Evolutionary conservation across 805 yeast species (phyloP), one percentile per base, ranked within the genome.

Genomic region (Nakazawaea peltata): DNA sequence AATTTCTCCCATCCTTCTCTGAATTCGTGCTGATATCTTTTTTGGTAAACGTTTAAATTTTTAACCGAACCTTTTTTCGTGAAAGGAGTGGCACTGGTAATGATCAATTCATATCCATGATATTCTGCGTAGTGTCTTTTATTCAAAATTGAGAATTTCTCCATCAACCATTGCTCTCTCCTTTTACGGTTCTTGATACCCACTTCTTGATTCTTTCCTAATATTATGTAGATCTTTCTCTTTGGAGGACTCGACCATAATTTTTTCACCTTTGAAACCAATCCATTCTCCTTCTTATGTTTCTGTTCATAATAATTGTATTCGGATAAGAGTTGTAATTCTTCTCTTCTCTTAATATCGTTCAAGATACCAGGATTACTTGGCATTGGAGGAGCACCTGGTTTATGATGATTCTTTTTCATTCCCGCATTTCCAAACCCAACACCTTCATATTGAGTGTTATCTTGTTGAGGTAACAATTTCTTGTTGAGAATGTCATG

Each of bases 31-130:
- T 69, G 67, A 44, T 69, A 69, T 33, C 66, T 52, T 45, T 67
- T 69, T 41, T 65, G 59, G 43, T 59, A 59, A 21, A 53, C 31
- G 17, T 71, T 67, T 51, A 62, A 55, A 40, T 68, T 70, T 44
- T 57, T 59, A 35, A 39, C 31, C 15, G 28, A 18, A 29, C 50
- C 53, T 16, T 46, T 41, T 29, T 48, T 30, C 0, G 51, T 41
- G 26, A 47, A 31, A 11, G 34, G 34, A 18, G 37, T 39, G 6
- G 40, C 32, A 40, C 44, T 53, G 10, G 50, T 47, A 4, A 69
- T 57, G 4, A 69, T 57, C 34, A 69, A 49, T 19, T 69, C 71
- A 41, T 69, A 69, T 1, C 71, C 71, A 42, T 69, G 74, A 13
- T 53, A 49, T 28, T 56, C 58, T n/a, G 73, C 65, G 40, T 69